Evolutionary conservation across 228 moss, liverwort and hornwort genomes (phyloP).

Genomic region (Sphagnum magellanicum): DNA sequence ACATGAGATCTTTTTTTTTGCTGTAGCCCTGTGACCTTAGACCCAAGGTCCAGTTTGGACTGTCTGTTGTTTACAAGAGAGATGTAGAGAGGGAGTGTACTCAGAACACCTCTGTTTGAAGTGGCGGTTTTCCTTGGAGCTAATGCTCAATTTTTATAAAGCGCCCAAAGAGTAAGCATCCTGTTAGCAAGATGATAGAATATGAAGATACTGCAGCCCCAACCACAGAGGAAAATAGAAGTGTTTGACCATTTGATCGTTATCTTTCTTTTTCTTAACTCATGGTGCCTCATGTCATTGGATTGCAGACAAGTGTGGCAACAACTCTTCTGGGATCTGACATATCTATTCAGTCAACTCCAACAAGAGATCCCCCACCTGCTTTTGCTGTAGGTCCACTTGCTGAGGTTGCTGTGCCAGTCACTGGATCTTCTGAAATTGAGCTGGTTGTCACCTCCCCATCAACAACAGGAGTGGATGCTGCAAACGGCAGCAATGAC

Average conservation of each 20-base stretch:
- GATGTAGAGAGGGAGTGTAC: too few species aligned
- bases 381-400: conserved; percentile 34
- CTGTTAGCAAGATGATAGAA: too few species aligned
- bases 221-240: neutral
- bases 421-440: conserved; percentile 6
- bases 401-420: conserved; percentile 17
- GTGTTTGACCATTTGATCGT: neutral
- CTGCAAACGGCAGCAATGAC: conserved; percentile 10
- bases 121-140: too few species aligned
- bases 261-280: neutral
- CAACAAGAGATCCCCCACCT: conserved; percentile 31
- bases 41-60: too few species aligned
- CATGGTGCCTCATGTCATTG: neutral
- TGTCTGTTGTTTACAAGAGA: too few species aligned
- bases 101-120: too few species aligned
- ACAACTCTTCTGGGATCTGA: conserved; percentile 45
- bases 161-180: too few species aligned
- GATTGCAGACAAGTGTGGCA: conserved; percentile 31
- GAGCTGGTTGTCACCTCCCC: conserved; percentile 9
- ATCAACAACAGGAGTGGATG: conserved; percentile 14
- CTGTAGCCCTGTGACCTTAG: too few species aligned
- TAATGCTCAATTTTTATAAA: too few species aligned
- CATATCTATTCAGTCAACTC: conserved; percentile 8
- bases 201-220: too few species aligned
- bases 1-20: too few species aligned